Conservation (phyloP, 306 rosid genomes). For the Benincasa hispida region DNA sequence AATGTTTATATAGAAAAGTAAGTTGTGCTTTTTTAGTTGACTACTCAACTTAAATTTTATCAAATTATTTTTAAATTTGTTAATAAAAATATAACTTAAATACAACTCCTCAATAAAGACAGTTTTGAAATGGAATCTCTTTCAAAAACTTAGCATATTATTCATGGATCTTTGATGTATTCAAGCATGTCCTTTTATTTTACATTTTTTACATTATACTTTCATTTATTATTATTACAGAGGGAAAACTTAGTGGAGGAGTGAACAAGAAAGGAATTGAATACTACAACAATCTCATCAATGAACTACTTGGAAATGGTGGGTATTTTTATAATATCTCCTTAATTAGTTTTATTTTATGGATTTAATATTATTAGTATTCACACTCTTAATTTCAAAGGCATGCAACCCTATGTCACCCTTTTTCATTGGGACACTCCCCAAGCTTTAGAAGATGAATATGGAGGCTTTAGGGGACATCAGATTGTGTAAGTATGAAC, state of each 20-base stretch:
- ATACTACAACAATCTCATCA: conserved; percentile 54
- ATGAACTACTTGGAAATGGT: conserved; percentile 42
- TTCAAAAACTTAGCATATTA: not conserved
- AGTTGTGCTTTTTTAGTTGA: no score
- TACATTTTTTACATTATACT: not conserved
- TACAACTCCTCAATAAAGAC: not conserved
- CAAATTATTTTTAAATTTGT: not conserved
- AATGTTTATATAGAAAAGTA: no score
- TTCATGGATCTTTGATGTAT: not conserved
- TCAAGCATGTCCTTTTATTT: no score
- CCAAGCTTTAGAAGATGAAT: conserved; percentile 40
- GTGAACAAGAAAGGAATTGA: conserved; percentile 36
- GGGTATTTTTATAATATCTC: not conserved
- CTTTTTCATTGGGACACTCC: conserved; percentile 63
- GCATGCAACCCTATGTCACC: conserved; percentile 39
- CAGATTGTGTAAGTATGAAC: conserved; percentile 16
- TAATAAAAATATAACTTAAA: not conserved
- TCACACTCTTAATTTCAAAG: not conserved
- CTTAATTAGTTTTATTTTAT: not conserved
- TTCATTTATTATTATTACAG: conserved; percentile 5
- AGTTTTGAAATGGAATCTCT: not conserved
- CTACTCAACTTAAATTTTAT: not conserved
- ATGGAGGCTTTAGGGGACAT: conserved; percentile 34
- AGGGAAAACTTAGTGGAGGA: conserved; percentile 52
- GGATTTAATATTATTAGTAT: not conserved